Conservation (phyloP, 495 filamentous ascomycete species). For the Cladorrhinum samala region DNA sequence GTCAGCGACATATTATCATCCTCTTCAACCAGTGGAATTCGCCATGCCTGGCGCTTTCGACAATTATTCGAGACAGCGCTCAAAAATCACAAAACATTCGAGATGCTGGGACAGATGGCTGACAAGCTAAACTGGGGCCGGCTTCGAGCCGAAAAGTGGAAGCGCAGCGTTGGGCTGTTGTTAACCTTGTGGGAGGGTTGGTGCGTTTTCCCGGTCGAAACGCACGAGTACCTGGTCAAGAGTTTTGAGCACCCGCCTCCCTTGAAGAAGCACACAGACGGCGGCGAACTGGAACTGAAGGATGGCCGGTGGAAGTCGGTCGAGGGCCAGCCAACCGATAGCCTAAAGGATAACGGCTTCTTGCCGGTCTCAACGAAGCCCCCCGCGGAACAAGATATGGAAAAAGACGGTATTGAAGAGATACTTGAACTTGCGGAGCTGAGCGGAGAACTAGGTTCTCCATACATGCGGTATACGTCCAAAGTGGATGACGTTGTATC, state of each 20-base stretch:
- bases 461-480: conserved; percentile 19
- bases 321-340: conserved; percentile 44
- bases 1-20: conserved; percentile 86
- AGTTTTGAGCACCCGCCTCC: conserved; percentile 71
- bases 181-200: conserved; percentile 82
- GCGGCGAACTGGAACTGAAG: conserved; percentile 47
- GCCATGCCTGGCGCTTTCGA: conserved; percentile 87
- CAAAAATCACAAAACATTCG: conserved; percentile 66
- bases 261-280: conserved; percentile 42
- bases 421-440: conserved; percentile 26
- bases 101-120: conserved; percentile 70
- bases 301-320: conserved; percentile 67
- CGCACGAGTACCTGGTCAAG: conserved; percentile 64
- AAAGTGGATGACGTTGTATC: conserved; percentile 19
- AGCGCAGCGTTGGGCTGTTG: conserved; percentile 67
- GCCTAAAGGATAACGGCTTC: conserved; percentile 30
- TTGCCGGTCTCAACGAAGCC: conserved; percentile 25
- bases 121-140: conserved; percentile 76
- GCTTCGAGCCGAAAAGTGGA: conserved; percentile 84
- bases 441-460: conserved; percentile 28
- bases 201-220: conserved; percentile 75
- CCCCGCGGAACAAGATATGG: conserved; percentile 3
- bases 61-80: conserved; percentile 77
- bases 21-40: conserved; percentile 72
- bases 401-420: conserved; percentile 26